Conservation (phyloP, 768 basidiomycete species). For the Trametes cubensis region DNA sequence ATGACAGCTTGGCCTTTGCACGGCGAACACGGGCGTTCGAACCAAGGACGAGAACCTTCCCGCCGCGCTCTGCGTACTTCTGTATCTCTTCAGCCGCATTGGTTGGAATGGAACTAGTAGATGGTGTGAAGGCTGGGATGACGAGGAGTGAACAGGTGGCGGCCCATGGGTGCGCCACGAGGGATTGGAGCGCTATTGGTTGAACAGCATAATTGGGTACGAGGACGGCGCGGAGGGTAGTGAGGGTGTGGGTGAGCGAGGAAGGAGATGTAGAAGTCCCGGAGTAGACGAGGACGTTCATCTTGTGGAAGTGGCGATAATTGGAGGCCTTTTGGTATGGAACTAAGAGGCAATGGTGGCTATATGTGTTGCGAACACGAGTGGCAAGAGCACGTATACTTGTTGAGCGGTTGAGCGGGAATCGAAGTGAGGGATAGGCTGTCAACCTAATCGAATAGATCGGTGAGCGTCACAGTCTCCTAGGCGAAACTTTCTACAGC, state of each 20-base stretch:
- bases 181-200: constrained; percentile 54
- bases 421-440: too few relatives aligned
- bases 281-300: constrained; percentile 51
- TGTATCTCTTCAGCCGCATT: constrained; percentile 46
- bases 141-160: constrained; percentile 77
- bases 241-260: constrained; percentile 35
- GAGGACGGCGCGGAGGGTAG: constrained; percentile 57
- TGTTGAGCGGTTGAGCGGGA: too few relatives aligned
- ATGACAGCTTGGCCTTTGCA: not conserved
- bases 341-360: not conserved
- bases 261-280: constrained; percentile 46
- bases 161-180: constrained; percentile 78
- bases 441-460: too few relatives aligned
- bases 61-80: constrained; percentile 66
- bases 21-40: constrained; percentile 39
- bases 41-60: constrained; percentile 69
- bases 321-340: too few relatives aligned
- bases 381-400: too few relatives aligned
- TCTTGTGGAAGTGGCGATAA: constrained; percentile 10
- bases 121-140: constrained; percentile 61
- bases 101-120: constrained; percentile 43
- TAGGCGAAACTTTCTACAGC: too few relatives aligned
- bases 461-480: too few relatives aligned
- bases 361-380: too few relatives aligned
- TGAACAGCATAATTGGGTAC: constrained; percentile 80